Conservation (phyloP, 1,284 basidiomycete species). For the Bjerkandera adusta region DNA sequence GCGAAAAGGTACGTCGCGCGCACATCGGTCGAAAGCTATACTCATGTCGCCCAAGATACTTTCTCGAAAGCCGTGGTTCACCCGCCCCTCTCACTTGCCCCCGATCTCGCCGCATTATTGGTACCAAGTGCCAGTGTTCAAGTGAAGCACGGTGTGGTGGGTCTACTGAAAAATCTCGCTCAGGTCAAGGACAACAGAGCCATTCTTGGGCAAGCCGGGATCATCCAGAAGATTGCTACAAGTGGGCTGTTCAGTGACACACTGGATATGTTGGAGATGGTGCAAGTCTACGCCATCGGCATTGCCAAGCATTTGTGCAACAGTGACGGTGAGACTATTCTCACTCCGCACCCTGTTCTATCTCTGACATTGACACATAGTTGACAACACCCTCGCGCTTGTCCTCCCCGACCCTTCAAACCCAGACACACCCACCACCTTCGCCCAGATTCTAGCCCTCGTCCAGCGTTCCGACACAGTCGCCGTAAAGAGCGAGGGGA, state of each 20-base stretch:
- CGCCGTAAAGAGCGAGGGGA: slow-evolving; percentile 85
- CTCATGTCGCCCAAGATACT: slow-evolving; percentile 45
- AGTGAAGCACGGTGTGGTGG: slow-evolving; percentile 82
- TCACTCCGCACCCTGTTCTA: not conserved
- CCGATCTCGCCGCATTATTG: slow-evolving; percentile 38
- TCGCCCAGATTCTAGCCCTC: slow-evolving; percentile 73
- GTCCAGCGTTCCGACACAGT: slow-evolving; percentile 79
- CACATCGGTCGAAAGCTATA: slow-evolving; percentile 5
- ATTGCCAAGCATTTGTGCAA: slow-evolving; percentile 87
- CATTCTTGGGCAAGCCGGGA: slow-evolving; percentile 58
- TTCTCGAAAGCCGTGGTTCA: slow-evolving; percentile 61
- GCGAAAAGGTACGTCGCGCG: slow-evolving; percentile 72
- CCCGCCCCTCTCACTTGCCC: slow-evolving; percentile 45
- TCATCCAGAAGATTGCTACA: slow-evolving; percentile 61
- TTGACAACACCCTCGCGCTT: slow-evolving; percentile 61
- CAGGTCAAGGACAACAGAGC: slow-evolving; percentile 67
- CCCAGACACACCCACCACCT: slow-evolving; percentile 36
- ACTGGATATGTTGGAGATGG: slow-evolving; percentile 76
- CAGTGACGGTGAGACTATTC: slow-evolving; percentile 55
- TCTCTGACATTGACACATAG: slow-evolving; percentile 36
- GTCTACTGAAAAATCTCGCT: slow-evolving; percentile 82
- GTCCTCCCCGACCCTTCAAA: slow-evolving; percentile 41
- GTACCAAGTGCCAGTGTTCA: slow-evolving; percentile 60
- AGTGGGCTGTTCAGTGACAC: slow-evolving; percentile 73
- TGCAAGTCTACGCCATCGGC: slow-evolving; percentile 88